Base-by-base conservation (phyloP, 2,329 filamentous ascomycete genomes). In the Malbranchea zuffiana region DNA sequence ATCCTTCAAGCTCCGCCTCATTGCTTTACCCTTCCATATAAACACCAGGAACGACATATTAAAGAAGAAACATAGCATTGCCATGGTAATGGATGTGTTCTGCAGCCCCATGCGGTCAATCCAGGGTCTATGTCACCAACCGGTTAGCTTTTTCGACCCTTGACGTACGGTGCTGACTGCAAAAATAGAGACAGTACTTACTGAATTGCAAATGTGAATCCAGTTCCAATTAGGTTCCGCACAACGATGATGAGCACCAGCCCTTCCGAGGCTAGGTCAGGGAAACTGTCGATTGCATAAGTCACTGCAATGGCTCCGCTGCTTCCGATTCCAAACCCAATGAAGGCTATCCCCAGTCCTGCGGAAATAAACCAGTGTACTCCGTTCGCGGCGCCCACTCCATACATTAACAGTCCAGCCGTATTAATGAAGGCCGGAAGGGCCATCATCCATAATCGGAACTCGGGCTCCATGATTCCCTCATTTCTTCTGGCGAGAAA, bases 391-490 rank as follows among this genome's bases (percentile, higher is more conserved):
- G 52, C 52, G 3, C 52, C 53, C n/a, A 54, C 44, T 11, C 52
- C 53, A 31, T 44, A 55, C 15, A 53, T 41, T 7, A 55, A 23
- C 5, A 48, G 33, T 2, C 48, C 47, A 1, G 30, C 37, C 10
- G 53, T 45, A 16, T 45, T 40, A 20, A 54, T 36, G 10, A 56
- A 8, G 4, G 48, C 33, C 6, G 52, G 42, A 12, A 52, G 39
- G 16, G 39, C 18, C 29, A 50, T 44, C 7, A 50, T 42, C 55
- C 55, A 60, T 4, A 68, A 52, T 3, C 63, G 53, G 51, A 61
- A 61, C 40, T 68, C 63, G 0, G 64, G 65, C 31, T 68, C 63
- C 36, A 58, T 65, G 4, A 64, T 52, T 1, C 63, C 63, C 1
- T 47, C 44, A 29, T 62, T 62, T 6, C 56, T 45, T 18, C 49